These are phyloP conservation scores for Lachancea nothofagi DNA, from an alignment of 805 yeast species.

Conservation along the genomic window DNA sequence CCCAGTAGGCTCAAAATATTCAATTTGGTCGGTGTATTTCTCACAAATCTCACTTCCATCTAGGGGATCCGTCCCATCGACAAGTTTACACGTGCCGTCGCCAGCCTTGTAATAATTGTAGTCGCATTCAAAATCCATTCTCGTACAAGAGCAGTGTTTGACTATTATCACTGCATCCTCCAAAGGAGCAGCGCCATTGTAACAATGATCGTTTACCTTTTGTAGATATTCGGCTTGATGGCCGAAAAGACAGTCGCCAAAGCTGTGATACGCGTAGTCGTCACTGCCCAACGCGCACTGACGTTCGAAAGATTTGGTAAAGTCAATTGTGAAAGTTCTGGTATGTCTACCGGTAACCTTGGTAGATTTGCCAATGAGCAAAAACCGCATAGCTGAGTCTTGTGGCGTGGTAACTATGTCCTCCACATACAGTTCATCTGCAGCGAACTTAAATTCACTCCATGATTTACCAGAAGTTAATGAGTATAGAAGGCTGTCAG, in stretches of 20 bases:
- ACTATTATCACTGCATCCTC: slow-evolving; percentile 49
- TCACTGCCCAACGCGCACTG: slow-evolving; percentile 50
- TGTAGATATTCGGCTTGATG: slow-evolving; percentile 58
- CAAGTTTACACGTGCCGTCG: slow-evolving; percentile 83
- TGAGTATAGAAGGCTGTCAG: slow-evolving; percentile 60
- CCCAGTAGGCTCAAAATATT: slow-evolving; percentile 86
- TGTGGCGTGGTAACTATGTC: slow-evolving; percentile 89
- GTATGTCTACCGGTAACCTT: slow-evolving; percentile 43
- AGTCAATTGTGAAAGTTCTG: slow-evolving; percentile 50
- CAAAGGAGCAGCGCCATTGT: slow-evolving; percentile 63
- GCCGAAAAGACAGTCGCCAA: slow-evolving; percentile 64
- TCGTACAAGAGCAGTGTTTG: slow-evolving; percentile 74
- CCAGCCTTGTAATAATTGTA: slow-evolving; percentile 63
- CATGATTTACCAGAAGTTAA: slow-evolving; percentile 77
- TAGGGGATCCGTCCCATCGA: slow-evolving; percentile 64
- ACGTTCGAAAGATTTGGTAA: slow-evolving; percentile 43
- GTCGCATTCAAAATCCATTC: slow-evolving; percentile 92
- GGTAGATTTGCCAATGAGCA: slow-evolving; percentile 52
- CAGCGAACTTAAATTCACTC: slow-evolving; percentile 59
- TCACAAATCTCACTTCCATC: slow-evolving; percentile 59
- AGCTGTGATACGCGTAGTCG: slow-evolving; percentile 63
- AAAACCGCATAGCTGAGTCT: slow-evolving; percentile 78
- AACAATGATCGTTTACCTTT: slow-evolving; percentile 51
- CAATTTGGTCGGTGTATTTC: slow-evolving; percentile 47
- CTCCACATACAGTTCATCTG: slow-evolving; percentile 46